Base-by-base conservation (phyloP, 306 rosid species). In the Vigna reflexopilosa region DNA sequence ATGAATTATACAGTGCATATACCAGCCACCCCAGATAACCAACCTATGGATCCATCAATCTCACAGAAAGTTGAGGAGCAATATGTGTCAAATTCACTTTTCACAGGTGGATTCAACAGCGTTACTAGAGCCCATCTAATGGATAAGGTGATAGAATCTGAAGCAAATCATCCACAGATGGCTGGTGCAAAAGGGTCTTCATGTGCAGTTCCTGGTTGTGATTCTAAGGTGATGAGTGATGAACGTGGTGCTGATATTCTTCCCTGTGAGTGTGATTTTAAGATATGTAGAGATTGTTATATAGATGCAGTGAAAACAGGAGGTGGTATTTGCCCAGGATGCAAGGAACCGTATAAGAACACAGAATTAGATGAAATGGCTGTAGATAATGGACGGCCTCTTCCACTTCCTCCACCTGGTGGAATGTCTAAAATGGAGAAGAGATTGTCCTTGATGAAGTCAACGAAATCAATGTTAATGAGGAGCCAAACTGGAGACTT, bases 61-160 rank as follows among this genome's bases (percentile, higher is more conserved):
- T 87, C 98, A 3, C 97, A 93, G 81, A 91, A 88, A 83, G 97
- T 93, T 56, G 98, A 93, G 86, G 97, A 93, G 86, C 98, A 93
- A 63, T 91, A 93, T 44, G 98, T 91, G 19, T 93, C 97, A 0
- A 93, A 82, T 67, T 93, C 98, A 0, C 89, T 93, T 65, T 93
- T 93, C 83, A 91, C 98, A 0, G 98, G 98, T 14, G 98, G 97
- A 15, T 93, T 89, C 84, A 93, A 91, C 66, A 91, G 91, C 44
- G 95, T 87, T 42, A 93, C 97, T 0, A 77, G 98, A 52, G 98
- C 98, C 20, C 97, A 93, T 87, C 85, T 93, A 36, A 93, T 91
- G 98, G 98, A 93, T 84, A 93, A 91, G 83, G 98, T 93, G 55
- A 91, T 77, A 28, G 98, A 93, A 63, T 89, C 98, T 28, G 98